Evolutionary conservation across 2,329 filamentous ascomycete genomes (phyloP).

Genomic region (Phaeoacremonium minimum): DNA sequence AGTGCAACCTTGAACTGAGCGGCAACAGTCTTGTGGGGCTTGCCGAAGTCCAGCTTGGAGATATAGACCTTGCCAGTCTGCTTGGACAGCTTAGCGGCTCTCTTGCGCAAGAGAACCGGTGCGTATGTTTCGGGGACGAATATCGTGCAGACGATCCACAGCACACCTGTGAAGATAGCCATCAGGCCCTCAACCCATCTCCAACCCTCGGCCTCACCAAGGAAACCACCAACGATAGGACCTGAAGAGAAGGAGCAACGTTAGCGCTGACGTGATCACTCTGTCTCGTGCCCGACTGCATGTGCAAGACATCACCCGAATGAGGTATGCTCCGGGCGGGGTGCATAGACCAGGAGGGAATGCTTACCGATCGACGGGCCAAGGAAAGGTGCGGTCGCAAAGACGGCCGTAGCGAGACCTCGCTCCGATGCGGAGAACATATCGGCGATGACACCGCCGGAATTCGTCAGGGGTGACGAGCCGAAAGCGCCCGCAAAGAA

Average conservation of each 20-base stretch:
- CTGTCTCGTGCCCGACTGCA: too few relatives aligned
- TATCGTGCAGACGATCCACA: conserved; percentile 50
- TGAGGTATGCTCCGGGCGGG: too few relatives aligned
- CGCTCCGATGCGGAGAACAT: conserved; percentile 49
- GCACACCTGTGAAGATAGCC: conserved; percentile 56
- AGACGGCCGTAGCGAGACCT: conserved; percentile 57
- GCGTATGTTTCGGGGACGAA: conserved; percentile 58
- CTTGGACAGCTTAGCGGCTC: conserved; percentile 45
- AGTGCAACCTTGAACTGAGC: conserved; percentile 54
- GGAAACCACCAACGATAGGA: conserved; percentile 64
- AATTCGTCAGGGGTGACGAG: conserved; percentile 57
- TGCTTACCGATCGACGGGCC: conserved; percentile 47
- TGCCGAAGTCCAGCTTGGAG: conserved; percentile 42
- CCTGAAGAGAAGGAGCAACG: too few relatives aligned
- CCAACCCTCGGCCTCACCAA: conserved; percentile 62
- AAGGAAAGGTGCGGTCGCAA: conserved; percentile 62
- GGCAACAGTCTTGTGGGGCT: conserved; percentile 31
- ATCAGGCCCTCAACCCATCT: conserved; percentile 66
- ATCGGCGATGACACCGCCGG: conserved; percentile 58
- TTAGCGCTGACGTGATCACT: too few relatives aligned
- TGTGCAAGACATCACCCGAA: too few relatives aligned
- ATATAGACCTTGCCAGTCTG: conserved; percentile 52
- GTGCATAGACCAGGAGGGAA: not conserved
- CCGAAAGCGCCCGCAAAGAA: conserved; percentile 64
- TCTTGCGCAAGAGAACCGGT: conserved; percentile 50